These are phyloP conservation scores for Rhytidiadelphus loreus DNA, from an alignment of 225 moss, liverwort and hornwort genomes.

Conservation along the genomic window DNA sequence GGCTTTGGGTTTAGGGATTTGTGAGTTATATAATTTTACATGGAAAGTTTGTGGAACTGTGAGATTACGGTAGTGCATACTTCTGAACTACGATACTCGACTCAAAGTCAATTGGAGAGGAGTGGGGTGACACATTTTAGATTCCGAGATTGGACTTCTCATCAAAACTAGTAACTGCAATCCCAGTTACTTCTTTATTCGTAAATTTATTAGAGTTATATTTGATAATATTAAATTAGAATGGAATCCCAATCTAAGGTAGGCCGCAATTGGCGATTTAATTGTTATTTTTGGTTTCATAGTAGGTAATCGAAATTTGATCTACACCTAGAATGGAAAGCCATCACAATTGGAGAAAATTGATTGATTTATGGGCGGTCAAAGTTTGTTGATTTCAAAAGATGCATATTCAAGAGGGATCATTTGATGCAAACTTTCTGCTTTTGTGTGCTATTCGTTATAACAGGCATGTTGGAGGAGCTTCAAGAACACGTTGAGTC, in stretches of 20 bases:
- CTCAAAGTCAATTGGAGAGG: not conserved
- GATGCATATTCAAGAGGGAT: not conserved
- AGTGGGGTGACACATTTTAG: not conserved
- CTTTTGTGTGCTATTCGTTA: not conserved
- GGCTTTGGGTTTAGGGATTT: slow-evolving; percentile 1
- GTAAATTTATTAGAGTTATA: not conserved
- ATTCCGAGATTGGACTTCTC: not conserved
- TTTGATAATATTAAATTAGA: not conserved
- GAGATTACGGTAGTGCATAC: not conserved
- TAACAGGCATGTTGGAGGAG: slow-evolving; percentile 90
- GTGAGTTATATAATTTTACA: not conserved
- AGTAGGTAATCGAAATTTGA: not conserved
- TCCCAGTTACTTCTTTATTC: not conserved
- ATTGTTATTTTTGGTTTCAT: not conserved
- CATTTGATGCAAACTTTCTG: not conserved
- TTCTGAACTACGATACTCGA: not conserved
- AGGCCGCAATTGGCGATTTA: not conserved
- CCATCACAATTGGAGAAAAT: not conserved
- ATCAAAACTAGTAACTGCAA: not conserved
- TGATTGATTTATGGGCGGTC: not conserved
- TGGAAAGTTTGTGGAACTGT: not conserved
- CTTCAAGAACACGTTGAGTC: slow-evolving; percentile 95
- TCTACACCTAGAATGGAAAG: not conserved
- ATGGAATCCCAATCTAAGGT: not conserved
- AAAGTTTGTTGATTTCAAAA: not conserved